Conservation (phyloP, 2,329 filamentous ascomycete genomes). For the Aspergillus novoparasiticus region DNA sequence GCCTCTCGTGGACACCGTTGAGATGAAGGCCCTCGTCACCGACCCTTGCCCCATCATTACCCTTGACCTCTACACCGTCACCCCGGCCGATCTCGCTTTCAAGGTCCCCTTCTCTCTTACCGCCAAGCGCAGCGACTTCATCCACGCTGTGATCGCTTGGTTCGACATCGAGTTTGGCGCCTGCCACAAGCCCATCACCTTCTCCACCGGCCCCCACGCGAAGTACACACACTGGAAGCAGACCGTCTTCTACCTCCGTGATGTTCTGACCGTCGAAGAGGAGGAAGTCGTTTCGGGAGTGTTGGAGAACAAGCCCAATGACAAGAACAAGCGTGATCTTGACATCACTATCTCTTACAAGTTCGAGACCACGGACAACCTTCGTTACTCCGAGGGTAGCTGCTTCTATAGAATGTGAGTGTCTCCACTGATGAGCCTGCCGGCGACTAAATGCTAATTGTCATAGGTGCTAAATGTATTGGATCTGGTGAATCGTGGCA, state of each 20-base stretch:
- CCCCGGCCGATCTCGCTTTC: conserved; percentile 80
- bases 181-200: conserved; percentile 96
- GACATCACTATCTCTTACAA: conserved; percentile 87
- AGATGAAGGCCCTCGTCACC: conserved; percentile 94
- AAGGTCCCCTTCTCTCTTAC: conserved; percentile 73
- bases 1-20: conserved; percentile 95
- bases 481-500: conserved; percentile 2
- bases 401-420: conserved; percentile 75
- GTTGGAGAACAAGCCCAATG: conserved; percentile 82
- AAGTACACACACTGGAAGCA: conserved; percentile 99
- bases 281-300: conserved; percentile 76
- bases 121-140: conserved; percentile 85
- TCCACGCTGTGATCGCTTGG: conserved; percentile 96
- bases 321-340: conserved; percentile 91
- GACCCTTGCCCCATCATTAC: conserved; percentile 83
- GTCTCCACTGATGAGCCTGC: background rate
- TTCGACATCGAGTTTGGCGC: conserved; percentile 99
- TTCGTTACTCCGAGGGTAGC: conserved; percentile 67
- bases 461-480: conserved; percentile 32
- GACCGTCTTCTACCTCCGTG: conserved; percentile 95
- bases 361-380: conserved; percentile 74
- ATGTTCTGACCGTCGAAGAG: conserved; percentile 87
- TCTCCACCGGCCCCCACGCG: conserved; percentile 95
- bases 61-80: conserved; percentile 92
- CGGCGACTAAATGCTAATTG: conserved; percentile 27